Conservation (phyloP, 2,329 filamentous ascomycete genomes). For the Apiospora aurea region DNA sequence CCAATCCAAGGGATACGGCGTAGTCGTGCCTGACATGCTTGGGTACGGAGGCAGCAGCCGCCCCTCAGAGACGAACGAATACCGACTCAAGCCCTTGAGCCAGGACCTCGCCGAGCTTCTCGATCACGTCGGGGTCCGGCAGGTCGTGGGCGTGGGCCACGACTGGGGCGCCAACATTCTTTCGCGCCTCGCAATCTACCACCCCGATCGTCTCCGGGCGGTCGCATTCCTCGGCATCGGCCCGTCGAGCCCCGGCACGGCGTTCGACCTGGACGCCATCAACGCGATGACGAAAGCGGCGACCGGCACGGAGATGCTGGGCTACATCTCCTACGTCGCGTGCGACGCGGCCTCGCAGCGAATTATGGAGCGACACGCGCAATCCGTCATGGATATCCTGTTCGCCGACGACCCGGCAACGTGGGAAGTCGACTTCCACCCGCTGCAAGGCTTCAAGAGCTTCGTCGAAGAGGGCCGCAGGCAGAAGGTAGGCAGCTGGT, state of each 20-base stretch:
- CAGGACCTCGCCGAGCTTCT: constrained; percentile 45
- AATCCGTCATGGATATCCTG: constrained; percentile 25
- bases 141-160: constrained; percentile 48
- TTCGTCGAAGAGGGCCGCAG: constrained; percentile 22
- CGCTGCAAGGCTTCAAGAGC: constrained; percentile 19
- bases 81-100: constrained; percentile 41
- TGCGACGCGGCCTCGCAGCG: constrained; percentile 15
- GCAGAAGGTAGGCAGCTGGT: constrained; percentile 23
- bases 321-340: constrained; percentile 24
- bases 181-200: constrained; percentile 46
- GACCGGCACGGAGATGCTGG: constrained; percentile 25
- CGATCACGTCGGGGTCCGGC: constrained; percentile 37
- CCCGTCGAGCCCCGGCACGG: constrained; percentile 41
- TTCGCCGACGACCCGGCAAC: constrained; percentile 25
- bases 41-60: constrained; percentile 43
- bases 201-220: constrained; percentile 45
- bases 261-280: constrained; percentile 35
- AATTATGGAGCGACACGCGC: constrained; percentile 24
- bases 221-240: constrained; percentile 46
- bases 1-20: constrained; percentile 39
- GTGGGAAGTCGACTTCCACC: constrained; percentile 22
- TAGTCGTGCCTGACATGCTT: constrained; percentile 43
- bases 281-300: constrained; percentile 21
- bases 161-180: constrained; percentile 50
- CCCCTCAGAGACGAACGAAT: constrained; percentile 40